Evolutionary conservation across 306 rosid genomes (phyloP).

Genomic region (cucumber (Cucumis sativus)): Cucumber_9930_V3 NC_026660.2:9957001-9957500

Average conservation of each 20-base stretch:
- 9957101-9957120: background rate
- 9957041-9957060: background rate
- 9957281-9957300: too few relatives aligned
- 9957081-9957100: background rate
- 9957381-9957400: background rate
- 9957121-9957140: background rate
- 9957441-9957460: background rate
- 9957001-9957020: background rate
- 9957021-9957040: too few relatives aligned
- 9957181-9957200: background rate
- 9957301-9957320: background rate
- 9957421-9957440: background rate
- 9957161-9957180: background rate
- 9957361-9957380: background rate
- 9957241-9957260: background rate
- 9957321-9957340: background rate
- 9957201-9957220: background rate
- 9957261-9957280: background rate
- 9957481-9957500: too few relatives aligned
- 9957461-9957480: background rate
- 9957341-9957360: background rate
- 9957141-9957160: conserved; percentile 3
- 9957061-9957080: background rate
- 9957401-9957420: background rate
- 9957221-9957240: background rate